Conservation (phyloP, 345 rosid genomes). For the Citrus glauca region DNA sequence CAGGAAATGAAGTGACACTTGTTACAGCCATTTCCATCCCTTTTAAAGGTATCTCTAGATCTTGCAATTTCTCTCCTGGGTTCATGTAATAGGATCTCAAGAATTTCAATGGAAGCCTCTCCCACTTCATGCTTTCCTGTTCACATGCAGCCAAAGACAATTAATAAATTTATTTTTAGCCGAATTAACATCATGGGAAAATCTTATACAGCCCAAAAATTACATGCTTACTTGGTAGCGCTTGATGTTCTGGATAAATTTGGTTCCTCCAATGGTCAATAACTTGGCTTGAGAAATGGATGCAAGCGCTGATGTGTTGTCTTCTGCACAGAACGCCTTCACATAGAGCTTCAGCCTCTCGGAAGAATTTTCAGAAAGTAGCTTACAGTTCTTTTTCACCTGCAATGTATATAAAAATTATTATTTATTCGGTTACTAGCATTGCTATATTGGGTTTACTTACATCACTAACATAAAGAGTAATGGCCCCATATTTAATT, state of each 20-base stretch:
- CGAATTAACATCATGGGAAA: too few species aligned
- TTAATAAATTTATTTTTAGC: neutral
- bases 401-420: conserved; percentile 9
- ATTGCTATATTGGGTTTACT: neutral
- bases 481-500: neutral
- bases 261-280: conserved; percentile 35
- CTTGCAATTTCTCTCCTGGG: conserved; percentile 48
- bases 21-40: conserved; percentile 82
- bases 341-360: conserved; percentile 60
- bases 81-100: conserved; percentile 35
- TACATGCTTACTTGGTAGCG: conserved; percentile 47
- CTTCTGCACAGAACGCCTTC: conserved; percentile 55
- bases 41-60: conserved; percentile 52
- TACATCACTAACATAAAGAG: neutral
- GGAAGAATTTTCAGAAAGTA: conserved; percentile 47
- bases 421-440: neutral
- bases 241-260: conserved; percentile 47
- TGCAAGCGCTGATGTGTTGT: conserved; percentile 39
- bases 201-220: neutral
- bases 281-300: conserved; percentile 60
- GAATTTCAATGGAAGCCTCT: conserved; percentile 58
- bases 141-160: neutral
- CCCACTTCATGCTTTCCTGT: conserved; percentile 84
- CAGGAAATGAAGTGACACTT: conserved; percentile 33
- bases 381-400: conserved; percentile 56